Base-by-base conservation (phyloP, 176 grass and related monocot species). In the Zoysia japonica region DNA sequence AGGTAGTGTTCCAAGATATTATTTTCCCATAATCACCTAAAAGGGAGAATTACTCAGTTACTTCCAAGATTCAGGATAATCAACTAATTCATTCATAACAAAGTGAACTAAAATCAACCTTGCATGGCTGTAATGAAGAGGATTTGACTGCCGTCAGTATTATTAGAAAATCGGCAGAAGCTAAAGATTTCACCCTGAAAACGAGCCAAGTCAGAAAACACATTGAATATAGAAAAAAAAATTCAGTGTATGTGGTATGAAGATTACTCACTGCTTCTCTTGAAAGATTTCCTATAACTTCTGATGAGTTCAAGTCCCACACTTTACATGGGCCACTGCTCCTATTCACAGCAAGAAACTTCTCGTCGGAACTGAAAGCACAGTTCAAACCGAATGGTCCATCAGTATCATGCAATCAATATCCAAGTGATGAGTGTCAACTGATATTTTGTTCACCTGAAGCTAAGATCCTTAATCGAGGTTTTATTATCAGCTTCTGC, bases 111-210 rank as follows among this genome's bases (percentile, higher is more conserved):
- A 80, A 89, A 54, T 87, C 63, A 57, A 98, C 96, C 90, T 87
- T 95, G 78, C 88, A 99, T 93, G 55, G 86, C 90, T 48, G 28
- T 28, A 28, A 95, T 46, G 73, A 88, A 99, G 48, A 95, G 86
- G 39, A 91, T 43, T 43, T 83, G 86, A 19, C 79, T 81, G 86
- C 54, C 75, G 68, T 76, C 87, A 19, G 65, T 40, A 49, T 61
- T 88, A 37, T 10, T 75, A 54, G 65, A 99, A 80, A 99, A 95
- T 64, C 90, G 89, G 74, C 92, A 99, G 86, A 91, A 99, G 51
- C 88, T 70, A 74, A 99, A 99, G 83, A 89, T 86, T 89, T 99
- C 96, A 61, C 92, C 96, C 96, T 99, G 88, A 11, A 91, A 87
- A 65, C 10, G n/a, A 49, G 78, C 8, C 8, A 47, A 65, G 77